phyloP scores from a whole-genome alignment of 768 basidiomycete species.

The Hygrophoropsis aurantiaca region DNA sequence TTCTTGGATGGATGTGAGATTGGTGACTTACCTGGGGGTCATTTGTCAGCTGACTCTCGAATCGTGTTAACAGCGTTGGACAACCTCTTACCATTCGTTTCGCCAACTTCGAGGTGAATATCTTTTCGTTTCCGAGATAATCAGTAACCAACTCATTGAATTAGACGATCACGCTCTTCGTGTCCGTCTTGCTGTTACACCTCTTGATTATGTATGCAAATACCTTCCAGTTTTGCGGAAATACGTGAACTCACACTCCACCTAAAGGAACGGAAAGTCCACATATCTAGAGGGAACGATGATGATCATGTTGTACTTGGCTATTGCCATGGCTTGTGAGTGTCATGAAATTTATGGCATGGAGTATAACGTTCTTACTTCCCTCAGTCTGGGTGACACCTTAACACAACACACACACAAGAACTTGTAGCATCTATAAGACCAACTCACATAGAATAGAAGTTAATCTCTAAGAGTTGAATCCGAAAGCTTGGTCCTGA shows the following conservation, averaged over 20 bases:
- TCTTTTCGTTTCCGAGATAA: background rate
- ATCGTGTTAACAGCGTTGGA: conserved; percentile 44
- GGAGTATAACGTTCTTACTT: too few species aligned
- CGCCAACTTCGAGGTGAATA: conserved; percentile 73
- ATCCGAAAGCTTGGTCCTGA: background rate
- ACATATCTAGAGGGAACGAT: conserved; percentile 94
- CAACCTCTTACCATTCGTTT: conserved; percentile 83
- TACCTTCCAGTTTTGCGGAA: too few species aligned
- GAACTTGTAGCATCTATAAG: too few species aligned
- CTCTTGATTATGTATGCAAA: conserved; percentile 76
- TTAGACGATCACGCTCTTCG: conserved; percentile 81
- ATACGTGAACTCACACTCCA: conserved; percentile 2
- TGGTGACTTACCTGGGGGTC: conserved; percentile 6
- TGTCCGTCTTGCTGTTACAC: conserved; percentile 86
- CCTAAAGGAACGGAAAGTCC: conserved; percentile 69
- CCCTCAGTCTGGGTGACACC: conserved; percentile 11
- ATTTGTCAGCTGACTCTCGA: conserved; percentile 5
- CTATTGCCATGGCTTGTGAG: conserved; percentile 43
- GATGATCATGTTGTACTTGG: conserved; percentile 39
- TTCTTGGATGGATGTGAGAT: conserved; percentile 83
- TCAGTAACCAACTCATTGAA: conserved; percentile 1
- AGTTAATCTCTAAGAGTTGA: too few species aligned
- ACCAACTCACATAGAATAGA: too few species aligned
- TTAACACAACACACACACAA: too few species aligned
- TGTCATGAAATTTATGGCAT: background rate